Evolutionary conservation across 2,329 filamentous ascomycete genomes (phyloP).

Genomic region (Aspergillus intermedius): DNA sequence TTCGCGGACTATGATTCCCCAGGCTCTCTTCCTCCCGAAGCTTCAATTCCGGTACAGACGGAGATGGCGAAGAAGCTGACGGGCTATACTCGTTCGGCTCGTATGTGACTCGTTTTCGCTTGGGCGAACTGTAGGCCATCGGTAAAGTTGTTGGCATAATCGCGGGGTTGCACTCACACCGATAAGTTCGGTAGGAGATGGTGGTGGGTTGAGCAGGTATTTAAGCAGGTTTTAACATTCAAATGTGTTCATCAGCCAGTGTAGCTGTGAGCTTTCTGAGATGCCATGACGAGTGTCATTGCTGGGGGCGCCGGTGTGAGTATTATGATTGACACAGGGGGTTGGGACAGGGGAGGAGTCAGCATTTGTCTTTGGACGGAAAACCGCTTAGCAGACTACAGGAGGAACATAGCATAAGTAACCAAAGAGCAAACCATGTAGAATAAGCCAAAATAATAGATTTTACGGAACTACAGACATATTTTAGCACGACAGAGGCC

Average conservation of each 20-base stretch:
- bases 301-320: background rate
- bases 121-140: slow-evolving; percentile 23
- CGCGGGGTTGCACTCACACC: slow-evolving; percentile 19
- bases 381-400: background rate
- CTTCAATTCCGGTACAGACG: slow-evolving; percentile 27
- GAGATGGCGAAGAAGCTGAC: slow-evolving; percentile 28
- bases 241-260: background rate
- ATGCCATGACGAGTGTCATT: background rate
- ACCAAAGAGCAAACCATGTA: background rate
- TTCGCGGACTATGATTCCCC: slow-evolving; percentile 32
- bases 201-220: background rate
- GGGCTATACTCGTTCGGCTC: slow-evolving; percentile 24
- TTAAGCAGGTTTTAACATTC: background rate
- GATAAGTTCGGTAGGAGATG: slow-evolving; percentile 1
- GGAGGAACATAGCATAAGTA: background rate
- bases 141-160: slow-evolving; percentile 23
- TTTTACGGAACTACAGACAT: slow-evolving; percentile 15
- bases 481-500: slow-evolving; percentile 22
- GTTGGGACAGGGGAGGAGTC: background rate
- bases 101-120: slow-evolving; percentile 30
- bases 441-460: slow-evolving; percentile 11
- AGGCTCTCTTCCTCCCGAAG: slow-evolving; percentile 26
- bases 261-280: slow-evolving; percentile 1
- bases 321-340: background rate
- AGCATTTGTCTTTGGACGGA: background rate